Evolutionary conservation across 2,329 filamentous ascomycete genomes (phyloP), one percentile per base, ranked within the genome.

Genomic region (Coniochaeta sp.): DNA sequence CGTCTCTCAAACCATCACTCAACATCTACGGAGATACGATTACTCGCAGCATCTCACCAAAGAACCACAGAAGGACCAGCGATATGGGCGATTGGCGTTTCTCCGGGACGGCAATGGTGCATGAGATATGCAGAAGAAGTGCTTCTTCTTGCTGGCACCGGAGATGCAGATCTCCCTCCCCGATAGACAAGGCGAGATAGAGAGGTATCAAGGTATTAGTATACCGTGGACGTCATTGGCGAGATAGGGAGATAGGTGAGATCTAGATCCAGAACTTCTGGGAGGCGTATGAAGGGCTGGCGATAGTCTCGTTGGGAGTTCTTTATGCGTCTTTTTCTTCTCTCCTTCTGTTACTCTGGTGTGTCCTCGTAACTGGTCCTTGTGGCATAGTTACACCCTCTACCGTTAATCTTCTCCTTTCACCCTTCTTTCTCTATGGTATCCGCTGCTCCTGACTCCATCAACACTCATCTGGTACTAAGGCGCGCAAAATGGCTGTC

Each of bases 251-350:
- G n/a, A 24, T n/a, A n/a, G 18, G 18, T 24, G 26, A 26, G 38
- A 42, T 38, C 33, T 26, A 22, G 38, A 42, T 26, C 14, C n/a
- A n/a, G n/a, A n/a, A n/a, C n/a, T n/a, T n/a, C n/a, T n/a, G n/a
- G n/a, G n/a, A n/a, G n/a, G n/a, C n/a, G n/a, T n/a, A n/a, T n/a
- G n/a, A n/a, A n/a, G n/a, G n/a, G n/a, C n/a, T n/a, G 33, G 10
- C 8, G 33, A 38, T 22, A 38, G 16, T 12, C 38, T 42, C 20
- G 4, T 2, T 42, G 3, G 10, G 20, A 1, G 8, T 42, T 26
- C 22, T n/a, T n/a, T 42, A 42, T 42, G 38, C 38, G 38, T 42
- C 38, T 42, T 42, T 42, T 42, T 42, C 20, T 14, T 42, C n/a
- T 42, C n/a, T 42, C 38, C 22, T 24, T 13, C 12, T 26, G 16